Conservation (phyloP, 1,139 yeast species). For the Nadsonia starkeyi-henricii region DNA sequence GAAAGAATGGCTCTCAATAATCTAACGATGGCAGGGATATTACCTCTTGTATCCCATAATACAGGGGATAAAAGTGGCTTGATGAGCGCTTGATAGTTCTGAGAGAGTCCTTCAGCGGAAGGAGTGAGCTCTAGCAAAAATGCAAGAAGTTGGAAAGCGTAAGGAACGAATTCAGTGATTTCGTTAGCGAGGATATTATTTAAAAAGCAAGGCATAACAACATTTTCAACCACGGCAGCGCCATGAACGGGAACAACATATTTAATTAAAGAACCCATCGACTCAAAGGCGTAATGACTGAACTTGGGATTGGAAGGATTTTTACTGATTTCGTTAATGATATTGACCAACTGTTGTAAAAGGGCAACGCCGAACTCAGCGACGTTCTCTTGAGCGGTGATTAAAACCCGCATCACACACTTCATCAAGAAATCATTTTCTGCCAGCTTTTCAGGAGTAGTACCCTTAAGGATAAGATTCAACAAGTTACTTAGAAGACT, state of each 20-base stretch:
- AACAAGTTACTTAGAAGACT: constrained; percentile 52
- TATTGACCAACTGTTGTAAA: constrained; percentile 51
- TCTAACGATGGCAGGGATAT: constrained; percentile 83
- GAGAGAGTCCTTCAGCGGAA: constrained; percentile 36
- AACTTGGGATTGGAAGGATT: constrained; percentile 95
- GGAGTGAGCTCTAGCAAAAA: constrained; percentile 59
- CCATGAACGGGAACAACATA: constrained; percentile 30
- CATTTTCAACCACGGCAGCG: constrained; percentile 29
- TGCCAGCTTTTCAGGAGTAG: constrained; percentile 79
- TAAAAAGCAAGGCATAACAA: constrained; percentile 55
- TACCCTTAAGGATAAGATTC: constrained; percentile 44
- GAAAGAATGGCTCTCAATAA: constrained; percentile 57
- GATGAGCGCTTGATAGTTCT: constrained; percentile 47
- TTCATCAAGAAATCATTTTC: constrained; percentile 91
- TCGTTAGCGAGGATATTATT: constrained; percentile 57
- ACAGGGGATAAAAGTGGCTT: constrained; percentile 77
- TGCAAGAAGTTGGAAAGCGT: constrained; percentile 78
- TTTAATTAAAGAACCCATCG: constrained; percentile 63
- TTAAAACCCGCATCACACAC: constrained; percentile 70
- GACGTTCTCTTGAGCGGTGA: constrained; percentile 53
- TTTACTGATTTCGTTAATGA: constrained; percentile 56
- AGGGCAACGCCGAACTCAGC: constrained; percentile 24
- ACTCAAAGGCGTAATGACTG: constrained; percentile 81
- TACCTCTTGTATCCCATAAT: constrained; percentile 88
- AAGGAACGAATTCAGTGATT: constrained; percentile 89